A percentile compares a stretch with the other conserved stretches of the same genome.
These are phyloP conservation scores for Rhynchospora pubera DNA, from an alignment of 176 grass and related monocot genomes.

Conservation along the genomic window DNA sequence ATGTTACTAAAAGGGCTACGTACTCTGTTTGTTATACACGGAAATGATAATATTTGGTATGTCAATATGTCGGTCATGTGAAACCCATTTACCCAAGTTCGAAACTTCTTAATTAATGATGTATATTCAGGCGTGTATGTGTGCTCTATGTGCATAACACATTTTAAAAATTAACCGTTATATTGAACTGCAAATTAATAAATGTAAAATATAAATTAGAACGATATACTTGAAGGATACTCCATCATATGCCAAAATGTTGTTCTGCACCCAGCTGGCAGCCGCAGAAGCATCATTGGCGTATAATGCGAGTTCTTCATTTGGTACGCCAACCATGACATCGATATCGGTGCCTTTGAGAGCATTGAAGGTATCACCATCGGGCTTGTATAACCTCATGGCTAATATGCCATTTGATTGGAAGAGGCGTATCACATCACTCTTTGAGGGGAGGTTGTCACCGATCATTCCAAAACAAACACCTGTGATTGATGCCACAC, in stretches of 20 bases:
- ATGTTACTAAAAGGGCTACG: too few relatives aligned
- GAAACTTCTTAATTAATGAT: too few relatives aligned
- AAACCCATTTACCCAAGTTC: too few relatives aligned
- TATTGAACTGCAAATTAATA: background rate
- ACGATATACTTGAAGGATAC: conserved; percentile 17
- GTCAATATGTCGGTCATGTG: too few relatives aligned
- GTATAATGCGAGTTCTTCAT: background rate
- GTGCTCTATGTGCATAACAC: too few relatives aligned
- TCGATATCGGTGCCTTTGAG: conserved; percentile 31
- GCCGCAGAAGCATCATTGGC: conserved; percentile 21
- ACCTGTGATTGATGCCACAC: conserved; percentile 38
- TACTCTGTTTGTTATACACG: too few relatives aligned
- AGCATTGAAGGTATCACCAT: conserved; percentile 20
- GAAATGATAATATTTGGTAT: too few relatives aligned
- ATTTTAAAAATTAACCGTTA: background rate
- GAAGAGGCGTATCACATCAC: conserved; percentile 46
- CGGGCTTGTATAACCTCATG: conserved; percentile 57
- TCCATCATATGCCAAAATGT: conserved; percentile 36
- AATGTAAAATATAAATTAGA: background rate
- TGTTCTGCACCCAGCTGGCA: conserved; percentile 35
- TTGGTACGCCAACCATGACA: conserved; percentile 28
- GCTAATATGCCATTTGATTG: conserved; percentile 35
- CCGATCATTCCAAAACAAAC: conserved; percentile 52
- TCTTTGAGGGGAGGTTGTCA: conserved; percentile 43
- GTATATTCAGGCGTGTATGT: too few relatives aligned